Evolutionary conservation across 441 rosid genomes (phyloP), one percentile per base, ranked within the genome.

Genomic region (Populus hybrid): DNA sequence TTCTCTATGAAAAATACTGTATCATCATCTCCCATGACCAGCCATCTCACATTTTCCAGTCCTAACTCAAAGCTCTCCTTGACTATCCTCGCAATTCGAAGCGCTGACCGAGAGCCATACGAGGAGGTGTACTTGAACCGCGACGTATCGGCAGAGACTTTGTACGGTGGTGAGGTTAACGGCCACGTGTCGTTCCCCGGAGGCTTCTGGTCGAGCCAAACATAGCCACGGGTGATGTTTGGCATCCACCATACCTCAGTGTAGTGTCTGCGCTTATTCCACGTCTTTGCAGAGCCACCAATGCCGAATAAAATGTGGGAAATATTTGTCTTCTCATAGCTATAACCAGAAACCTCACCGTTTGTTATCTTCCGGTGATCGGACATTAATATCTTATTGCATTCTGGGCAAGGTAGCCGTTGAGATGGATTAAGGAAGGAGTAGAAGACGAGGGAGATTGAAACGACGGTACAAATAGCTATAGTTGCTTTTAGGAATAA

Each of bases 11-110:
- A 89, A 79, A 94, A 94, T 1, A 94, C 89, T 0, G 97, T 90
- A 77, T 94, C 97, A 67, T 94, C 98, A 42, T 94, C 98, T 19
- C 97, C 97, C 93, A 94, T 81, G 19, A 92, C 95, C 72, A 91
- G 88, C 98, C 97, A 94, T 80, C 98, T 82, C 11, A 90, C 97
- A 9, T 88, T 80, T 0, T 84, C 87, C 73, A 88, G 69, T 50
- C 90, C 92, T 10, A 91, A 75, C 69, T 85, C 91, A 77, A 92
- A 91, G 67, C 86, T 88, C 83, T 94, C 97, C 82, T 89, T 89
- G 19, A 94, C 86, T 35, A 91, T 91, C 24, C 98, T 87, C 0
- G 97, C 95, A 26, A 93, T 89, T 38, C 92, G 87, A 30, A 92
- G 74, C 5, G 98, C 94, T 1, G 97, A 90, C 38, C 95, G 88